Evolutionary conservation across 768 basidiomycete genomes (phyloP).

Genomic region (Boletus vinaceobasis): DNA sequence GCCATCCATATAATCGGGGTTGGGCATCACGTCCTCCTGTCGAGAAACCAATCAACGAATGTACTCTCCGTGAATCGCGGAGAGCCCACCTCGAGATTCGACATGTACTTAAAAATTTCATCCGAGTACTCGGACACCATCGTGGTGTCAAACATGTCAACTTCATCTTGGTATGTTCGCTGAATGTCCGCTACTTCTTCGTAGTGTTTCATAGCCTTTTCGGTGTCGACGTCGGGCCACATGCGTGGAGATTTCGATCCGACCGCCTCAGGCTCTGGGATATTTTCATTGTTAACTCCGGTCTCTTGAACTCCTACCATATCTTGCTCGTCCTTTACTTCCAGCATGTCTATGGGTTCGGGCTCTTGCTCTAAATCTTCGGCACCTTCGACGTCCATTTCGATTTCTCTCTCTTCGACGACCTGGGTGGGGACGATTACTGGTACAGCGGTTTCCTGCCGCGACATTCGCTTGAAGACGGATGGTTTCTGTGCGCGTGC

Average conservation of each 20-base stretch:
- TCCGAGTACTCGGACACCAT: slow-evolving; percentile 99
- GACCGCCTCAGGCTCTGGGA: slow-evolving; percentile 34
- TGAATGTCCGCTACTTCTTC: slow-evolving; percentile 66
- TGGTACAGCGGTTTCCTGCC: slow-evolving; percentile 40
- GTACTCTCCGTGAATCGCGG: background rate
- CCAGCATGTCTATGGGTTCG: slow-evolving; percentile 37
- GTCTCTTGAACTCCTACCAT: slow-evolving; percentile 51
- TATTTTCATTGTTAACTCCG: slow-evolving; percentile 47
- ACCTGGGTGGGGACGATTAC: slow-evolving; percentile 38
- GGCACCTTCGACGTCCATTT: slow-evolving; percentile 59
- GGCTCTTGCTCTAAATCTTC: slow-evolving; percentile 37
- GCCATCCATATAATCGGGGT: slow-evolving; percentile 87
- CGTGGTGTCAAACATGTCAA: slow-evolving; percentile 70
- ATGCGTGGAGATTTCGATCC: slow-evolving; percentile 46
- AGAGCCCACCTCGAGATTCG: slow-evolving; percentile 75
- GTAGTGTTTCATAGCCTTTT: slow-evolving; percentile 53
- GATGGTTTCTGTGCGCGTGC: slow-evolving; percentile 29
- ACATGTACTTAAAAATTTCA: slow-evolving; percentile 97
- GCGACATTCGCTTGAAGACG: slow-evolving; percentile 41
- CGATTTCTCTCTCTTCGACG: slow-evolving; percentile 48
- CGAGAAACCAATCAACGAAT: slow-evolving; percentile 21
- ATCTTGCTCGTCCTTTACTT: slow-evolving; percentile 58
- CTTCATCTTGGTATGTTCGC: slow-evolving; percentile 61
- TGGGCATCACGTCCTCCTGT: slow-evolving; percentile 86
- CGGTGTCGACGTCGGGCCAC: slow-evolving; percentile 76